phyloP scores from a whole-genome alignment of 176 grass and related monocot species.

The Triticum monococcum region DNA sequence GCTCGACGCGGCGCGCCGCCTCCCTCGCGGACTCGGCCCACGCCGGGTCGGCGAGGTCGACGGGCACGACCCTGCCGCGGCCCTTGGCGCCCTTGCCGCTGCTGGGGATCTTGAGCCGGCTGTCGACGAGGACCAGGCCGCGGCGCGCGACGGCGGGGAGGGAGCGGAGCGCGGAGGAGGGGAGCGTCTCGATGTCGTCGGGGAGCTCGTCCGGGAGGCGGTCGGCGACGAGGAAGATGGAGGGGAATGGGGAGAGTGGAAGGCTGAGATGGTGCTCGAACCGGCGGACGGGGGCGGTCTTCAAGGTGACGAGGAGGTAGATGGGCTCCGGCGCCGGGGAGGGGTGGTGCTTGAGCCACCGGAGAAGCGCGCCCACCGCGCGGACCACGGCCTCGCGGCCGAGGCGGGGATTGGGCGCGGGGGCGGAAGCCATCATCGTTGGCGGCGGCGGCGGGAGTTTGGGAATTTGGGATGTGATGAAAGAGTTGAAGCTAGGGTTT shows the following conservation, averaged over 20 bases:
- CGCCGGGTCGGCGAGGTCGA: constrained; percentile 34
- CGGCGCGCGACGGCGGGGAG: constrained; percentile 36
- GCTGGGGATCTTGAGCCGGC: constrained; percentile 27
- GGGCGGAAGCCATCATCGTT: background rate
- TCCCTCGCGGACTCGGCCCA: constrained; percentile 45
- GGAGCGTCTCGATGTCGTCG: constrained; percentile 39
- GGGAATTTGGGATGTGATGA: background rate
- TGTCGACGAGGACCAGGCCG: constrained; percentile 57
- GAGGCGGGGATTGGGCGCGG: constrained; percentile 15
- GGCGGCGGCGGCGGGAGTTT: constrained; percentile 28
- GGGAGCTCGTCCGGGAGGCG: constrained; percentile 27
- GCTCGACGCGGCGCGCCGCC: constrained; percentile 25
- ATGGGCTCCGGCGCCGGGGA: constrained; percentile 38
- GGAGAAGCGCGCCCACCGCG: constrained; percentile 49
- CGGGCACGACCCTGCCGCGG: constrained; percentile 28
- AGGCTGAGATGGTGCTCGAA: constrained; percentile 50
- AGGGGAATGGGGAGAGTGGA: constrained; percentile 47
- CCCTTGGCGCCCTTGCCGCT: constrained; percentile 35
- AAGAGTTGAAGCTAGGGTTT: background rate
- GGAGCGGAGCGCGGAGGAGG: constrained; percentile 40
- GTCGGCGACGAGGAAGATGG: constrained; percentile 45
- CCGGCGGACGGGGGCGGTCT: constrained; percentile 36
- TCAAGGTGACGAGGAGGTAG: constrained; percentile 54
- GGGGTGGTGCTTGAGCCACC: constrained; percentile 47
- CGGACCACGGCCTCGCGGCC: constrained; percentile 41